Evolutionary conservation across 768 basidiomycete species (phyloP), one percentile per base, ranked within the genome.

Genomic region (Tremella fuciformis): DNA sequence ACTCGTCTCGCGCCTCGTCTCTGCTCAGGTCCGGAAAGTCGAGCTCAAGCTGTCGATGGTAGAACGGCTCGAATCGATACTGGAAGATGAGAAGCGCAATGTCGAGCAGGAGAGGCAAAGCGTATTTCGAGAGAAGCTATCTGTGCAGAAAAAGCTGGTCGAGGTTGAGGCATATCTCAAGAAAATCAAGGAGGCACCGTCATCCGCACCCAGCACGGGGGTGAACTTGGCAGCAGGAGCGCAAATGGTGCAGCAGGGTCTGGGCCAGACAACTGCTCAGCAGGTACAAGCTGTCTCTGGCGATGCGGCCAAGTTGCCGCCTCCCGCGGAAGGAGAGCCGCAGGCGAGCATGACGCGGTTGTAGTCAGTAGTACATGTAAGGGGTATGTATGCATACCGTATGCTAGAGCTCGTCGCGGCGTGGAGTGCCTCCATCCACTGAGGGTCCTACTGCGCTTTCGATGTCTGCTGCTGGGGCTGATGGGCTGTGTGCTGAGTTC

Each of bases 31-130:
- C 24, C 76, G 73, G 29, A 98, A 98, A 77, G 84, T 98, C 38
- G 93, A 97, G 71, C 80, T 94, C 54, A 98, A 99, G 82, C 89
- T 92, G 85, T 79, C 84, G 1, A 89, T 93, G 75, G 97, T 98
- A 70, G 96, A 97, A 74, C 87, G 90, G 76, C 93, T 99, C 57
- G 96, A 99, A 74, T 87, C 88, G 49, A 79, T 91, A 8, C 80
- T 99, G 52, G 96, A 98, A 74, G 87, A 90, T 53, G 96, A 99
- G 77, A 83, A 91, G 56, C 83, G 87, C 61, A 81, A 84, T 37
- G 78, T 99, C 44, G 96, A 99, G 80, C 84, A 85, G 48, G 85
- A 88, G 19, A 83, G 89, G 55, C 81, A 89, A 78, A 82, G 85
- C 39, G 79, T 98, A 41, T 84, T 89, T 54, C 86, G 82, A 67